phyloP scores from a whole-genome alignment of 164 flowering plant species.

The Umbellularia californica region DNA sequence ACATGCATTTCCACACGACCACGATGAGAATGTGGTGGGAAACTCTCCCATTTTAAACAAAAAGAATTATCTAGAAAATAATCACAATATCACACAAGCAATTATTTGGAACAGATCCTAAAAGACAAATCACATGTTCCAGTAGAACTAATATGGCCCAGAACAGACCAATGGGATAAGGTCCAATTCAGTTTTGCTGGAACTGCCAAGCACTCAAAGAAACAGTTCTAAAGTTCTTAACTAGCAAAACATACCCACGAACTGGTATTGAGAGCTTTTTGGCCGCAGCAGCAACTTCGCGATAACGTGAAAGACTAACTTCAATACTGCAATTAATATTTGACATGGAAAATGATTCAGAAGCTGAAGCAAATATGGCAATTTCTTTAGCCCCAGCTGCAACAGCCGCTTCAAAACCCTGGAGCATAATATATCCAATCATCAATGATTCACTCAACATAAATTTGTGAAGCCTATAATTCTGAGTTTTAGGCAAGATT shows the following conservation, averaged over 20 bases:
- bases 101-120: background rate
- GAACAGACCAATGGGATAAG: background rate
- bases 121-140: background rate
- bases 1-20: too few species aligned
- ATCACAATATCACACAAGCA: background rate
- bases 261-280: conserved; percentile 71
- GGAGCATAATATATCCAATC: conserved; percentile 4
- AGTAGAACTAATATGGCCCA: background rate
- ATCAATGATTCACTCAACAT: background rate
- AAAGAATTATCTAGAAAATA: background rate
- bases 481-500: background rate
- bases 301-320: conserved; percentile 80
- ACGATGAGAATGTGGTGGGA: too few species aligned
- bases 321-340: conserved; percentile 94
- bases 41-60: background rate
- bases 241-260: conserved; percentile 65
- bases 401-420: conserved; percentile 96
- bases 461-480: background rate
- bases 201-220: background rate
- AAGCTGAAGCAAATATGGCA: conserved; percentile 96
- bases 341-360: conserved; percentile 91
- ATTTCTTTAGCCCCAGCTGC: conserved; percentile 97
- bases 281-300: conserved; percentile 77
- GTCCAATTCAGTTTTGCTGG: background rate
- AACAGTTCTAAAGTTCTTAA: background rate